A percentile compares a stretch with the other conserved stretches of the same genome.
Conservation (phyloP, 139 green algal species). For the Eudorina sp. region DNA sequence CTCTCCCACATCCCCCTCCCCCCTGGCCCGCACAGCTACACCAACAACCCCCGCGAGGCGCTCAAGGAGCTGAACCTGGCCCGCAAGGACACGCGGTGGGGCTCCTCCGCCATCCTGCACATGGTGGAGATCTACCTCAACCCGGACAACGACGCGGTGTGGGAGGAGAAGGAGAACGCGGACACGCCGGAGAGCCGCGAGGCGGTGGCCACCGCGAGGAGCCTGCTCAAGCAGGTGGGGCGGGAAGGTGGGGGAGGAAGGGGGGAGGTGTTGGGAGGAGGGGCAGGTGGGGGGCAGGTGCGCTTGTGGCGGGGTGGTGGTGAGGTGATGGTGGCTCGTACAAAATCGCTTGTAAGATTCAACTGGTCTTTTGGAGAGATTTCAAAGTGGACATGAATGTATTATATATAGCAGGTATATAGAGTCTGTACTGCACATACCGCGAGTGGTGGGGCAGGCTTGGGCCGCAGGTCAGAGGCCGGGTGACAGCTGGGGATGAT, state of each 20-base stretch:
- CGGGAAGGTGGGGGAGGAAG: not conserved
- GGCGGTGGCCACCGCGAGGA: constrained; percentile 62
- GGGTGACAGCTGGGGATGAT: too few relatives aligned
- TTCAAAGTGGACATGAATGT: too few relatives aligned
- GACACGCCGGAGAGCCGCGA: constrained; percentile 61
- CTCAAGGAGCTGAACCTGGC: constrained; percentile 78
- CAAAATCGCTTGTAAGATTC: too few relatives aligned
- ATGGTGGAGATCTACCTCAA: constrained; percentile 91
- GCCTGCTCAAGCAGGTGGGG: constrained; percentile 70
- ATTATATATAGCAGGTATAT: too few relatives aligned
- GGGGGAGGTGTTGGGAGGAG: too few relatives aligned
- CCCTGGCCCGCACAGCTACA: constrained; percentile 52
- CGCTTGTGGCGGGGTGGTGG: too few relatives aligned
- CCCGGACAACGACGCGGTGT: constrained; percentile 78
- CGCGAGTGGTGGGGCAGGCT: too few relatives aligned
- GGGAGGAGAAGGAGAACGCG: constrained; percentile 74
- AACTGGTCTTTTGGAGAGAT: too few relatives aligned
- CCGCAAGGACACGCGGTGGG: constrained; percentile 77
- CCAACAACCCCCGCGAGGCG: constrained; percentile 72
- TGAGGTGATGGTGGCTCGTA: too few relatives aligned
- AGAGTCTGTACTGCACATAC: too few relatives aligned
- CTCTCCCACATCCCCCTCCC: not conserved
- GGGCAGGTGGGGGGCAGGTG: too few relatives aligned
- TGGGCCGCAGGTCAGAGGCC: too few relatives aligned
- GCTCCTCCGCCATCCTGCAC: constrained; percentile 67